phyloP scores from a whole-genome alignment of 306 rosid genomes.

The Citrullus colocynthis region DNA sequence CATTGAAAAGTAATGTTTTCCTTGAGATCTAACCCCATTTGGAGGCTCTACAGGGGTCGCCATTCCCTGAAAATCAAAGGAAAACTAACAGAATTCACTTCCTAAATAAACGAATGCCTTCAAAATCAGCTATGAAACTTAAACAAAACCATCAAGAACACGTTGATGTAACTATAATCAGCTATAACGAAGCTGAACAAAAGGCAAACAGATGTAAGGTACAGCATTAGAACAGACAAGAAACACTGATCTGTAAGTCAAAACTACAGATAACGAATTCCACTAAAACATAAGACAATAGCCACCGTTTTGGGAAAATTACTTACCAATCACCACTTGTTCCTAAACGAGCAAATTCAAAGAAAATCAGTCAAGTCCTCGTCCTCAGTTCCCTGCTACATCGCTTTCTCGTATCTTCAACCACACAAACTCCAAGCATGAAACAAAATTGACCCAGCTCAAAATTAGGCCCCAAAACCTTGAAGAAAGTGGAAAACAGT shows the following conservation, averaged over 20 bases:
- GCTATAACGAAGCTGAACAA: not conserved
- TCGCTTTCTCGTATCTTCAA: not conserved
- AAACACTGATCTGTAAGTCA: not conserved
- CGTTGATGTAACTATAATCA: not conserved
- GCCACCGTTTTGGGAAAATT: not conserved
- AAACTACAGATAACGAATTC: not conserved
- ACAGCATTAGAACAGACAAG: not conserved
- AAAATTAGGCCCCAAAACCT: not conserved
- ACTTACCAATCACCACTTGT: not conserved
- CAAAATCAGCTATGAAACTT: not conserved
- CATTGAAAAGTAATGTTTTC: slow-evolving; percentile 85
- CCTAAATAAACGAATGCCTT: not conserved
- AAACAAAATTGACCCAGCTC: not conserved
- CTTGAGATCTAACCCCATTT: slow-evolving; percentile 50
- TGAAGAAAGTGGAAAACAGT: not conserved
- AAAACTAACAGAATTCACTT: not conserved
- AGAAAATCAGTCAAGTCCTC: not conserved
- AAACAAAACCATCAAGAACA: not conserved
- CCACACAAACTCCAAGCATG: not conserved
- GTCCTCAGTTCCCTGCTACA: not conserved
- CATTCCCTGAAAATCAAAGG: slow-evolving; percentile 25
- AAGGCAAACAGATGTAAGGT: not conserved
- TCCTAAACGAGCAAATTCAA: not conserved
- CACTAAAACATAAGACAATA: not conserved
- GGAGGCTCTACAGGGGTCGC: slow-evolving; percentile 96